These are phyloP conservation scores for Glebionis coronaria DNA, from an alignment of 129 eudicot species.

Conservation along the genomic window DNA sequence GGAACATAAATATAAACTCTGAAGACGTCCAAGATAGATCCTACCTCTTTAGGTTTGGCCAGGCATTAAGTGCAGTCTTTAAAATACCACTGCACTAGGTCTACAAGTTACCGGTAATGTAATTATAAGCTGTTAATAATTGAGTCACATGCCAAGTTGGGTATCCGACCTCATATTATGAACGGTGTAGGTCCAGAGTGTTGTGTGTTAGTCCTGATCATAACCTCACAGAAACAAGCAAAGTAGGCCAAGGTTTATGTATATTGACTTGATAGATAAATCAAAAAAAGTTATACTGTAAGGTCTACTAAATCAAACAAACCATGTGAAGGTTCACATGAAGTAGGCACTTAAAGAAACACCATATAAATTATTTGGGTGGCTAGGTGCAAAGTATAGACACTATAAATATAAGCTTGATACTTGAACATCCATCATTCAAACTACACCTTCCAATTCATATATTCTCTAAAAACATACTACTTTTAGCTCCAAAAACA, in stretches of 20 bases:
- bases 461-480: constrained; percentile 9
- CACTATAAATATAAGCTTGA: neutral
- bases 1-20: neutral
- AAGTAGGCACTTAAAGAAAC: constrained; percentile 19
- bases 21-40: neutral
- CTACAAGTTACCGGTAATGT: neutral
- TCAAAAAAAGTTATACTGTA: constrained; percentile 1
- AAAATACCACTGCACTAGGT: neutral
- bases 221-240: constrained; percentile 4
- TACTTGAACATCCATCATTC: neutral
- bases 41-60: neutral
- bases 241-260: constrained; percentile 11
- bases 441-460: neutral
- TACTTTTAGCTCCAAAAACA: neutral
- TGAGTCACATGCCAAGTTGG: neutral
- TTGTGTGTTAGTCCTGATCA: neutral
- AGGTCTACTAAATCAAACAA: constrained; percentile 24
- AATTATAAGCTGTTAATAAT: neutral
- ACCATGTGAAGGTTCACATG: constrained; percentile 28
- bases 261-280: neutral
- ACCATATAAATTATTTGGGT: neutral
- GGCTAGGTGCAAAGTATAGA: too few species aligned
- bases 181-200: neutral
- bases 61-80: neutral
- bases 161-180: too few species aligned